Conservation (phyloP, 176 grass and related monocot genomes). For the Hsuehochloa calcarea region DNA sequence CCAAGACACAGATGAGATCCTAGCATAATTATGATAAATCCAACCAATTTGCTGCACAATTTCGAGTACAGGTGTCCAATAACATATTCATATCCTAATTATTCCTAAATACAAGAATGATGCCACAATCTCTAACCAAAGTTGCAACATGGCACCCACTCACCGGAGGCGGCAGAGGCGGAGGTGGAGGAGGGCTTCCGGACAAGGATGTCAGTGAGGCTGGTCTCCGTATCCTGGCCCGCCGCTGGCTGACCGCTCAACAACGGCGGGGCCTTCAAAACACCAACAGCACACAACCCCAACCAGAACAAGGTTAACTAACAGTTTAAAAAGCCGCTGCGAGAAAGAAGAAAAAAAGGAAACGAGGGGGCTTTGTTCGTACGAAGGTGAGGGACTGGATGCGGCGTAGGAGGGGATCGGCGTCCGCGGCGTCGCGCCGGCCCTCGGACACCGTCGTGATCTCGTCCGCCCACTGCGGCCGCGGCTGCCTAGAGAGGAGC, state of each 20-base stretch:
- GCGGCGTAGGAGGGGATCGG: slow-evolving; percentile 51
- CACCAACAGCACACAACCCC: neutral
- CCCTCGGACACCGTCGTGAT: slow-evolving; percentile 69
- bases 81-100: neutral
- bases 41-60: neutral
- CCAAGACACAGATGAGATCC: neutral
- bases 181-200: slow-evolving; percentile 48
- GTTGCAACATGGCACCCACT: neutral
- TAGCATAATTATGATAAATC: neutral
- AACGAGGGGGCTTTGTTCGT: neutral
- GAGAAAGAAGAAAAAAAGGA: slow-evolving; percentile 5
- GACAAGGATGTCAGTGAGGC: slow-evolving; percentile 68
- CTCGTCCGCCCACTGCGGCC: slow-evolving; percentile 56
- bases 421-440: slow-evolving; percentile 27
- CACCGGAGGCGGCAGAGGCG: slow-evolving; percentile 31
- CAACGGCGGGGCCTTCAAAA: slow-evolving; percentile 58
- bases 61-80: neutral
- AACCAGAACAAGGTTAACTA: slow-evolving; percentile 4
- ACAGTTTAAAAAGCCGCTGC: neutral
- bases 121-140: neutral
- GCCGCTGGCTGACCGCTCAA: slow-evolving; percentile 35
- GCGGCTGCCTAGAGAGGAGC: slow-evolving; percentile 33
- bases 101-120: neutral
- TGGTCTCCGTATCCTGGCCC: slow-evolving; percentile 51
- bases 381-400: slow-evolving; percentile 57